A percentile compares a stretch with the other conserved stretches of the same genome.
These are phyloP conservation scores for Leishmania tropica DNA, from an alignment of 208 protist genomes.

Conservation along the genomic window DNA sequence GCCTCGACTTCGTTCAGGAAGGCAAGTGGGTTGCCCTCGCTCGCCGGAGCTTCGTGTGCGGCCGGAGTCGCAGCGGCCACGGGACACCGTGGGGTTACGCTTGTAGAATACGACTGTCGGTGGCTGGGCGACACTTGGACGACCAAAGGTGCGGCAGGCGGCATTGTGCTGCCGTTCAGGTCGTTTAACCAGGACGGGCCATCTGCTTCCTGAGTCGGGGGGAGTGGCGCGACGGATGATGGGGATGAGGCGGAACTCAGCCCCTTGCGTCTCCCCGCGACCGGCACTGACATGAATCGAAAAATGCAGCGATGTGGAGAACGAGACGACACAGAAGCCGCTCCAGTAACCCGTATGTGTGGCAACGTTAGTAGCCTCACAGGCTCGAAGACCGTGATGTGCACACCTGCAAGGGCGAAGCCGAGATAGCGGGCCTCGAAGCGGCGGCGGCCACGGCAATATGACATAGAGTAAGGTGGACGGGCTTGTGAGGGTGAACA, in stretches of 20 bases:
- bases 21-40: neutral
- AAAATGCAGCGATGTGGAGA: neutral
- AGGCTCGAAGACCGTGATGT: neutral
- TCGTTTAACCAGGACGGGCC: slow-evolving; percentile 27
- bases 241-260: neutral
- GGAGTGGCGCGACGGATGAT: neutral
- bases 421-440: neutral
- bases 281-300: slow-evolving; percentile 20
- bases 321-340: neutral
- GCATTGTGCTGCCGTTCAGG: neutral
- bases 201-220: neutral
- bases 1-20: neutral
- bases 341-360: neutral
- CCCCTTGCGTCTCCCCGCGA: slow-evolving; percentile 31
- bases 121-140: neutral
- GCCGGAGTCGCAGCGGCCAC: neutral
- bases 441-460: neutral
- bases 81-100: too few species aligned
- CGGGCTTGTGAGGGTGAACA: too few species aligned
- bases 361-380: neutral
- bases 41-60: neutral
- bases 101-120: neutral
- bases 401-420: neutral
- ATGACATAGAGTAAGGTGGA: too few species aligned
- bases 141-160: neutral